phyloP scores from a whole-genome alignment of 164 flowering plant genomes.

The Warburgia ugandensis region DNA sequence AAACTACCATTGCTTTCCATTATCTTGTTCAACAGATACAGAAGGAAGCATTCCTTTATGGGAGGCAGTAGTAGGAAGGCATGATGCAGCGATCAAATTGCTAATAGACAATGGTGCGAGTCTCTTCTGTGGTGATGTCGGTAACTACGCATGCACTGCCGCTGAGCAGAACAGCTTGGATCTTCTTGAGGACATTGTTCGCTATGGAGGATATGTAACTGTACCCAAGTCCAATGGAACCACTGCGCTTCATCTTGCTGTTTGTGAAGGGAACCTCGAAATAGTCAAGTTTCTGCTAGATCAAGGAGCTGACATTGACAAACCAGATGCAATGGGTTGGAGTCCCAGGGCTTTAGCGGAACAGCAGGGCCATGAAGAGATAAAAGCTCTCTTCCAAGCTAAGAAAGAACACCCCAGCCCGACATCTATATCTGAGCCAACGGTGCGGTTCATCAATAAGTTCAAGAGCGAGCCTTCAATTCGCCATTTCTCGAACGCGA shows the following conservation, averaged over 20 bases:
- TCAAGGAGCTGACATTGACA: constrained; percentile 55
- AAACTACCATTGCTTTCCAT: neutral
- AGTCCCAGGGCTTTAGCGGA: constrained; percentile 73
- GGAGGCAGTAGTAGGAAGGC: constrained; percentile 68
- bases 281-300: constrained; percentile 51
- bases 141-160: constrained; percentile 66
- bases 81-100: constrained; percentile 36
- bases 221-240: constrained; percentile 37
- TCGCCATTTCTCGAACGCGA: constrained; percentile 19
- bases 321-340: constrained; percentile 61
- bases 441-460: constrained; percentile 28
- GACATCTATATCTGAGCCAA: constrained; percentile 12
- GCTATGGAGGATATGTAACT: constrained; percentile 49
- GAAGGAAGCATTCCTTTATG: constrained; percentile 76
- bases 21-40: constrained; percentile 34
- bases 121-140: constrained; percentile 44
- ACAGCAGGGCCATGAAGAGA: constrained; percentile 77
- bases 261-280: constrained; percentile 58
- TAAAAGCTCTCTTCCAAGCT: constrained; percentile 44
- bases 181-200: constrained; percentile 42
- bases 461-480: constrained; percentile 57
- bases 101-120: constrained; percentile 51
- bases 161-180: constrained; percentile 54
- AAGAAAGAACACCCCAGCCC: constrained; percentile 20
- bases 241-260: constrained; percentile 83